These are phyloP conservation scores for Excoecaria cochinchinensis DNA, from an alignment of 345 rosid genomes.

Conservation along the genomic window DNA sequence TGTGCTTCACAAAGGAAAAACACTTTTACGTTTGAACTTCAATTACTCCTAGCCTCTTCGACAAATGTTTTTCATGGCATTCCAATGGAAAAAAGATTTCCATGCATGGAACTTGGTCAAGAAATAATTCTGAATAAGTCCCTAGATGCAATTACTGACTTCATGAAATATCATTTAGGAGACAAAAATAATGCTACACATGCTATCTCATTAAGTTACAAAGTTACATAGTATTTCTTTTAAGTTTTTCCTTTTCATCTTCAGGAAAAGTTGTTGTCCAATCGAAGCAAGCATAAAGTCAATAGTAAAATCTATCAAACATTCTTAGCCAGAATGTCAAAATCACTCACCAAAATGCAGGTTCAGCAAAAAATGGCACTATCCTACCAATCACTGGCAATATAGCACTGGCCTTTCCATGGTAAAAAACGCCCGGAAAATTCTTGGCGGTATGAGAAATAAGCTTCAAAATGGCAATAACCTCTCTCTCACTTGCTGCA, in stretches of 20 bases:
- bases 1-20: neutral
- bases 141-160: neutral
- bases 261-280: neutral
- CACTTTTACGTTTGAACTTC: neutral
- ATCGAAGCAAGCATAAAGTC: neutral
- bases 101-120: neutral
- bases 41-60: neutral
- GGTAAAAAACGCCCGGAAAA: conserved; percentile 77
- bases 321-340: neutral
- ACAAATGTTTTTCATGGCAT: neutral
- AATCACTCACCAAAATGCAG: conserved; percentile 60
- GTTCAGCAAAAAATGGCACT: conserved; percentile 79
- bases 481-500: conserved; percentile 81
- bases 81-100: neutral
- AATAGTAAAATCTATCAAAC: neutral
- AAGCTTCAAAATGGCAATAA: conserved; percentile 77
- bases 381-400: conserved; percentile 77
- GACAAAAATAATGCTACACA: neutral
- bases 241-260: neutral
- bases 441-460: conserved; percentile 70
- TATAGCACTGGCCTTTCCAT: conserved; percentile 69
- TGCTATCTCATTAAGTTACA: neutral
- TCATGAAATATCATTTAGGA: neutral
- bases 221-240: neutral
- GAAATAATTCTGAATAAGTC: neutral